phyloP scores from a whole-genome alignment of 768 basidiomycete genomes.

The Phaffia tasmanica region DNA sequence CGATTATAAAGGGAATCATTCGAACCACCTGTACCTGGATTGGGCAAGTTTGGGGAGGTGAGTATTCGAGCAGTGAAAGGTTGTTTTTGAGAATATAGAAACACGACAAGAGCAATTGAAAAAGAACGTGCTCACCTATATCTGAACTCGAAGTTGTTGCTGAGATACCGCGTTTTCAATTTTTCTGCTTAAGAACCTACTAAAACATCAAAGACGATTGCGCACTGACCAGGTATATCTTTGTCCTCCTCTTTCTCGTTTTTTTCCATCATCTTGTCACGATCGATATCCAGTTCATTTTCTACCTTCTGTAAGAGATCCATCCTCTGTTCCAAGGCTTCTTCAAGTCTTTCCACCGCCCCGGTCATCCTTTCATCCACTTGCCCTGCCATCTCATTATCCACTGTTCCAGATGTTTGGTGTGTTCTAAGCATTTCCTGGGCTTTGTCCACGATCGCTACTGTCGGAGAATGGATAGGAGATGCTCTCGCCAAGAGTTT shows the following conservation, averaged over 20 bases:
- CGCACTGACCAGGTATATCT: no score
- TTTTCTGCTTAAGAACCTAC: neutral
- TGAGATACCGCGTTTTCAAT: neutral
- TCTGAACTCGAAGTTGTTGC: neutral
- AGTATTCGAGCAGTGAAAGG: neutral
- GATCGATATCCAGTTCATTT: constrained; percentile 11
- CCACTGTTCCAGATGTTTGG: no score
- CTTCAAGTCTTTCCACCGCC: constrained; percentile 1
- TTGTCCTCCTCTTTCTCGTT: no score
- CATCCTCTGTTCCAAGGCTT: constrained; percentile 9
- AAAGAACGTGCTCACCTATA: neutral
- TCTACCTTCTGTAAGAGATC: constrained; percentile 6
- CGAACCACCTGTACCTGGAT: no score
- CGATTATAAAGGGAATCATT: no score
- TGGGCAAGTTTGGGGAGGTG: no score
- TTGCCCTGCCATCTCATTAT: neutral
- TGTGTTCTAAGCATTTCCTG: no score
- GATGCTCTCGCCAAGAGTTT: neutral
- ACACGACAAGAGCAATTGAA: neutral
- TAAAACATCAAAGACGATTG: neutral
- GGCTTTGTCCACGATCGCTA: neutral
- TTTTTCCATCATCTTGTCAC: neutral
- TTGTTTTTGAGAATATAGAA: neutral
- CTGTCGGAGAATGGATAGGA: neutral
- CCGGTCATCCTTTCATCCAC: neutral